These are phyloP conservation scores for Neoboletus brunneissimus DNA, from an alignment of 768 basidiomycete species.

Conservation along the genomic window DNA sequence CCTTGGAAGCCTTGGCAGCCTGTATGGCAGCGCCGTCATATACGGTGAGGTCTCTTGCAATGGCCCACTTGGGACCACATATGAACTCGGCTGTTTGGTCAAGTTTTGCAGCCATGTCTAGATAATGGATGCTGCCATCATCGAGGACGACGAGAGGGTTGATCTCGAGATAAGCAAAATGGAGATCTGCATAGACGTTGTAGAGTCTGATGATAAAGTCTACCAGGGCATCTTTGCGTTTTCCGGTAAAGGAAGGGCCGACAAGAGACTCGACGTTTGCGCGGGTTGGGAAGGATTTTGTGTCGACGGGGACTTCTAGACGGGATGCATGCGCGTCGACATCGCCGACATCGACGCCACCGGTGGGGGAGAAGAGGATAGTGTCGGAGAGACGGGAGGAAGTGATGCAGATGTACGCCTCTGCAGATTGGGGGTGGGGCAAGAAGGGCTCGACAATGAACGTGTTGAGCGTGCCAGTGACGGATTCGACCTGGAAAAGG, in stretches of 20 bases:
- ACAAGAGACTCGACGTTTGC: constrained; percentile 78
- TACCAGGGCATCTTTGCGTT: constrained; percentile 86
- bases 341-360: constrained; percentile 98
- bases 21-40: constrained; percentile 49
- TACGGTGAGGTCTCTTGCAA: constrained; percentile 85
- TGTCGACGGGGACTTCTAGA: constrained; percentile 72
- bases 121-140: constrained; percentile 79
- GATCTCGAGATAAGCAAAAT: constrained; percentile 99
- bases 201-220: constrained; percentile 96
- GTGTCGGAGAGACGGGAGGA: constrained; percentile 92
- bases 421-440: constrained; percentile 89
- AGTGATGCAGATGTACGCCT: constrained; percentile 98
- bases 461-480: constrained; percentile 92
- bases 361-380: constrained; percentile 98
- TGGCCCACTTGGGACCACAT: constrained; percentile 98
- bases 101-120: constrained; percentile 99
- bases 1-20: constrained; percentile 41
- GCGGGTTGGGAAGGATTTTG: constrained; percentile 75
- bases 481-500: constrained; percentile 72
- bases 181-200: constrained; percentile 96
- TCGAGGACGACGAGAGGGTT: constrained; percentile 97
- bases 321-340: constrained; percentile 96
- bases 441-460: constrained; percentile 99
- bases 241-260: constrained; percentile 67
- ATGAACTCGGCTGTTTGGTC: constrained; percentile 99